Percentiles rank a stretch among this genome's conserved stretches.
Conservation (phyloP, 805 yeast genomes). For the Starmerella apis region DNA sequence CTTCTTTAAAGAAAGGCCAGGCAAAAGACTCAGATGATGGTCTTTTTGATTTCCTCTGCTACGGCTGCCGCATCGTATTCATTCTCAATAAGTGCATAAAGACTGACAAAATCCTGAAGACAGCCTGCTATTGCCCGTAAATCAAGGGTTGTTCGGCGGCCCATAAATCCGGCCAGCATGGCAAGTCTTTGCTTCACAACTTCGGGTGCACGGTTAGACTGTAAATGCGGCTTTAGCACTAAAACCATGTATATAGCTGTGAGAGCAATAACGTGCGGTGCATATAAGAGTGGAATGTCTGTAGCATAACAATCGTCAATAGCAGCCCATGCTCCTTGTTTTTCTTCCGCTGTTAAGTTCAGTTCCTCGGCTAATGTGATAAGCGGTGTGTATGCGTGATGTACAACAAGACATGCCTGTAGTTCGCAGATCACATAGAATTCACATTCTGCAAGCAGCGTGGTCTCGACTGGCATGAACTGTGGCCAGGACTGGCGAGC, state of each 20-base stretch:
- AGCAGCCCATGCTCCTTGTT: conserved; percentile 80
- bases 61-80: conserved; percentile 41
- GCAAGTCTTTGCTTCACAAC: conserved; percentile 39
- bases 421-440: conserved; percentile 86
- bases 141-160: conserved; percentile 60
- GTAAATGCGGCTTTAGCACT: conserved; percentile 38
- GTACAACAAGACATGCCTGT: conserved; percentile 34
- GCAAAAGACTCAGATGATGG: conserved; percentile 6
- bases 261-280: conserved; percentile 82
- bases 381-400: conserved; percentile 36
- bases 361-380: conserved; percentile 45
- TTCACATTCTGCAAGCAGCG: conserved; percentile 90
- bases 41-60: conserved; percentile 13
- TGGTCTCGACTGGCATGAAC: conserved; percentile 79
- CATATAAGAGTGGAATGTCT: conserved; percentile 68
- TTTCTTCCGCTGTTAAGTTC: conserved; percentile 40
- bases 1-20: too few relatives aligned
- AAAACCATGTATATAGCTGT: conserved; percentile 73
- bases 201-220: conserved; percentile 31
- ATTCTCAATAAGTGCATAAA: conserved; percentile 73
- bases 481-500: conserved; percentile 92
- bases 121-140: conserved; percentile 68
- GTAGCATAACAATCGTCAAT: conserved; percentile 84
- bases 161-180: conserved; percentile 54
- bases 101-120: conserved; percentile 69